Evolutionary conservation across 345 rosid species (phyloP), one percentile per base, ranked within the genome.

Genomic region (Camelina neglecta): DNA sequence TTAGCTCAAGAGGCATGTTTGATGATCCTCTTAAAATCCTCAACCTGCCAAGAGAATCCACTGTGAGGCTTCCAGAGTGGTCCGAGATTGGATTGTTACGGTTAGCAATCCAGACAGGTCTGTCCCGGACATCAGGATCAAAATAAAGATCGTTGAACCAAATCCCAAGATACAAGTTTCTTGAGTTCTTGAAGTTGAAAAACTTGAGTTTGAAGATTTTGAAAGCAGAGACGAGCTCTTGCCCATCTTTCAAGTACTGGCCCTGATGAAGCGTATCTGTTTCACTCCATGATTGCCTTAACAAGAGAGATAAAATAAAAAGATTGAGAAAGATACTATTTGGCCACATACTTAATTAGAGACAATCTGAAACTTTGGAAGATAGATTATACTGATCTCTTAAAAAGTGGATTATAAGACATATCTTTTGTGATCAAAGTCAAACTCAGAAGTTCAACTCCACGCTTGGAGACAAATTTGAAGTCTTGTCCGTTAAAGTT

Each of bases 41-140:
- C 71, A 83, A 60, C 45, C 58, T 76, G 4, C 85, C 78, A 16
- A 60, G 47, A 45, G 73, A 65, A 26, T 79, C 84, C n/a, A 85
- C 62, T 0, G 18, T 42, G 23, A 82, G 84, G 64, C 69, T 41
- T 39, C 79, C 79, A 15, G 70, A 20, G 47, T 35, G 41, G 51
- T 33, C 64, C 4, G n/a, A 3, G 7, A 80, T 13, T 11, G 79
- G 80, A 48, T 16, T 26, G 62, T 80, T 44, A 29, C 75, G 69
- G 67, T 80, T 78, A 15, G 75, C 82, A 60, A 81, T 64, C 86
- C 83, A 84, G 6, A 84, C 79, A 47, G 69, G 23, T 31, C 26
- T 74, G 26, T 76, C 49, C 20, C 56, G 49, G 26, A 58, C n/a
- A 21, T 38, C 60, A 58, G 71, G 76, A 77, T 38, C 60, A 58